Evolutionary conservation across 768 basidiomycete genomes (phyloP), one percentile per base, ranked within the genome.

Genomic region (Pholiota microspora): DNA sequence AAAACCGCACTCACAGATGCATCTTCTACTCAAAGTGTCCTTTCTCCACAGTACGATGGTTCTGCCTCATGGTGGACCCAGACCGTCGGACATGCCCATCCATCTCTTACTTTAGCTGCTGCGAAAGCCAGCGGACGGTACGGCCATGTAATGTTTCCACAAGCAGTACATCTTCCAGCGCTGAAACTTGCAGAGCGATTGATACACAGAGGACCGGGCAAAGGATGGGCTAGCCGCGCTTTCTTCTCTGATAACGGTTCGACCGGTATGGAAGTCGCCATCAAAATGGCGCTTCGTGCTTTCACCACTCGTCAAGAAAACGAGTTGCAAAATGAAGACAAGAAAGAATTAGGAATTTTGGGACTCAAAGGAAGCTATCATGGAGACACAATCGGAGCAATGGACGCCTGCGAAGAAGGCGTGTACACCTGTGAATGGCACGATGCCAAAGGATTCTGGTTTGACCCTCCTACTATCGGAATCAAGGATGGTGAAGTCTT

Each of bases 31-130:
- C 50, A 25, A 45, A 66, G 59, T 42, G 48, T 83, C 69, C 51
- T 77, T 74, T 51, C 71, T 79, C 60, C 79, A 4, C 84, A 91
- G 59, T 82, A 94, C 59, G 95, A 98, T 64, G 88, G 91, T 3
- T 97, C 95, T 0, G 96, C 95, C 0, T 96, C 94, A 9, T 98
- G 96, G 96, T 98, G 96, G 94, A 98, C 94, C 0, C 96, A 98
- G 69, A 81, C 88, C 0, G 71, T 97, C 35, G 96, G 95, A 0
- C 96, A 98, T 62, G 86, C 83, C 0, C 73, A 88, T 60, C 82
- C 90, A 0, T 72, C 83, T 0, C 77, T 97, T 12, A 86, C 91
- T 0, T 76, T 95, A 38, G 93, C 95, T 7, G 95, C 93, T 0
- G 94, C 95, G 1, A 77, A 80, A 29, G 94, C 94, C 5, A 88